Evolutionary conservation across 805 yeast species (phyloP).

Genomic region (Metschnikowia dekortorum): DNA sequence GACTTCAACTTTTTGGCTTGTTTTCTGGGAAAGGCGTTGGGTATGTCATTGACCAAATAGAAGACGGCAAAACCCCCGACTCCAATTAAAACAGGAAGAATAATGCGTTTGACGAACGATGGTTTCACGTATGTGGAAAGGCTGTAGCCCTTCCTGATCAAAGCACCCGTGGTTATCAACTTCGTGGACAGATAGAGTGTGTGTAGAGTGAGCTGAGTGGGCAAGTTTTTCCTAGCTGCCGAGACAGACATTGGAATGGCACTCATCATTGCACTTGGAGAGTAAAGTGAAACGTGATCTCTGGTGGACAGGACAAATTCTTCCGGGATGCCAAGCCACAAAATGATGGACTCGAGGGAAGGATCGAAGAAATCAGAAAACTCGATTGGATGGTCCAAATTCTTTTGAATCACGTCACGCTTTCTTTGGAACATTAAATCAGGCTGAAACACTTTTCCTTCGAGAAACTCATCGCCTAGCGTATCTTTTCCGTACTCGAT

Average conservation of each 20-base stretch:
- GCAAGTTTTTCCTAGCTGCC: slow-evolving; percentile 27
- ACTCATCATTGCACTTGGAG: slow-evolving; percentile 30
- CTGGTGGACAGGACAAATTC: slow-evolving; percentile 24
- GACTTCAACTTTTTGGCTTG: slow-evolving; percentile 65
- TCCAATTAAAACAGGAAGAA: slow-evolving; percentile 49
- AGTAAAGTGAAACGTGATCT: slow-evolving; percentile 27
- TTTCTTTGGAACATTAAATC: slow-evolving; percentile 80
- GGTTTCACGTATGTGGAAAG: slow-evolving; percentile 34
- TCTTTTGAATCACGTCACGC: slow-evolving; percentile 56
- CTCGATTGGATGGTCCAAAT: slow-evolving; percentile 56
- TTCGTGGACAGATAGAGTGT: slow-evolving; percentile 38
- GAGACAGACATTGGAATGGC: slow-evolving; percentile 27
- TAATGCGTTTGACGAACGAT: slow-evolving; percentile 41
- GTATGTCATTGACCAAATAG: slow-evolving; percentile 74
- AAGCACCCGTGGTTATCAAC: slow-evolving; percentile 39
- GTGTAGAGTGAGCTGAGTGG: slow-evolving; percentile 38
- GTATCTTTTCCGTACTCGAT: slow-evolving; percentile 56
- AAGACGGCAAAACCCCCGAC: slow-evolving; percentile 51
- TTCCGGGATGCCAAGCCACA: slow-evolving; percentile 39
- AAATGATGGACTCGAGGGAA: slow-evolving; percentile 53
- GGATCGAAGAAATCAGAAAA: slow-evolving; percentile 80
- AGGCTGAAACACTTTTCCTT: slow-evolving; percentile 61
- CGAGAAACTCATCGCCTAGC: slow-evolving; percentile 59
- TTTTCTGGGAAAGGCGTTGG: slow-evolving; percentile 83
- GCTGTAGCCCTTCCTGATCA: slow-evolving; percentile 34